Evolutionary conservation across 1,284 basidiomycete species (phyloP).

Genomic region (Garcileccinum viscosum): DNA sequence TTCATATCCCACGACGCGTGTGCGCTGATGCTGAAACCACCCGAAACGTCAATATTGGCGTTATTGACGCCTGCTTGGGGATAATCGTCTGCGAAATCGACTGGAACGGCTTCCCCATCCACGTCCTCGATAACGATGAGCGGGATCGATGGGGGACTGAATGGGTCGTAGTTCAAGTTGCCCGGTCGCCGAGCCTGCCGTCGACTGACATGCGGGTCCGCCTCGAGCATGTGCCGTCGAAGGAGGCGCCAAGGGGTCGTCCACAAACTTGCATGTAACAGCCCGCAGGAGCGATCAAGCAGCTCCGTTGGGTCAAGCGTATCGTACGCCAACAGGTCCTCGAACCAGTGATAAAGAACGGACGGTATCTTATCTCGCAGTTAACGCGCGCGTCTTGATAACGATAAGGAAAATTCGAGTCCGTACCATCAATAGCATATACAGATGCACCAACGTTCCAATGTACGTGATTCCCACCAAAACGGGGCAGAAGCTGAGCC

Average conservation of each 20-base stretch:
- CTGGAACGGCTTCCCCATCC: conserved; percentile 22
- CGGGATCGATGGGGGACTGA: conserved; percentile 12
- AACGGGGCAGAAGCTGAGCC: conserved; percentile 32
- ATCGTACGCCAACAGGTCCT: conserved; percentile 23
- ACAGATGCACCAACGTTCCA: conserved; percentile 27
- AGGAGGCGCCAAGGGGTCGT: conserved; percentile 12
- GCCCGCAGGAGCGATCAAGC: not conserved
- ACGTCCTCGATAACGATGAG: conserved; percentile 22
- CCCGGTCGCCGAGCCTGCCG: not conserved
- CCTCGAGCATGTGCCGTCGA: conserved; percentile 4
- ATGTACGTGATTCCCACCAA: conserved; percentile 20
- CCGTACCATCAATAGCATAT: conserved; percentile 33
- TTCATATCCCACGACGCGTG: not conserved
- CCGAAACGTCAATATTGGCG: not conserved
- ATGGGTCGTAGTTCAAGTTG: not conserved
- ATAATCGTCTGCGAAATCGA: conserved; percentile 13
- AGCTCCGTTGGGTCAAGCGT: conserved; percentile 10
- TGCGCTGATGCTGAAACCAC: not conserved
- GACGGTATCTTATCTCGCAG: conserved; percentile 23
- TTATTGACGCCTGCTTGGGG: not conserved
- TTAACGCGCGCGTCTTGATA: not conserved
- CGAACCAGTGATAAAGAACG: conserved; percentile 29
- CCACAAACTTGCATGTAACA: conserved; percentile 18
- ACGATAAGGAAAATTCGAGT: not conserved
- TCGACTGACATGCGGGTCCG: not conserved